These are phyloP conservation scores for Blastocystis sp. DNA, from an alignment of 352 stramenopile genomes.

Conservation along the genomic window DNA sequence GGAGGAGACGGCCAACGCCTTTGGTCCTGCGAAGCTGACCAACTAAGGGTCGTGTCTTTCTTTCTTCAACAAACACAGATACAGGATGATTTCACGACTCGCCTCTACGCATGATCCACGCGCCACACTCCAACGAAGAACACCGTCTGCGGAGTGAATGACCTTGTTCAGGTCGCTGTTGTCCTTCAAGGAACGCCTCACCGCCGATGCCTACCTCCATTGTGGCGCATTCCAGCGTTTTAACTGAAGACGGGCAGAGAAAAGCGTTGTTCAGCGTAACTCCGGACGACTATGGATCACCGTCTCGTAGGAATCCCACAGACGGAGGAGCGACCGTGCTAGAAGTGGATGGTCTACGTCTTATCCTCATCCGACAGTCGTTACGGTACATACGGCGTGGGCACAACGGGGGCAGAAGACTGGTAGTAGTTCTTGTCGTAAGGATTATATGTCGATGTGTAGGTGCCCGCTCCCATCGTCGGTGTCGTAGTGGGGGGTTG, in stretches of 20 bases:
- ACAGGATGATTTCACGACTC: neutral
- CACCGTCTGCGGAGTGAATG: neutral
- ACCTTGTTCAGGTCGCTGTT: neutral
- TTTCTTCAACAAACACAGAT: neutral
- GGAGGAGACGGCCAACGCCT: constrained; percentile 72
- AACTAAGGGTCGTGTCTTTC: constrained; percentile 32
- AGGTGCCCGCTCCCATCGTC: too few relatives aligned
- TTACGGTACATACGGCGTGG: too few relatives aligned
- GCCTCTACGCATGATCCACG: neutral
- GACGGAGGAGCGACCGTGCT: too few relatives aligned
- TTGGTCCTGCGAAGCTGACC: constrained; percentile 24
- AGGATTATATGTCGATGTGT: too few relatives aligned
- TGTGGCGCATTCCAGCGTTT: neutral
- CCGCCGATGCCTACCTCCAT: neutral
- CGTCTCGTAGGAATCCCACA: too few relatives aligned
- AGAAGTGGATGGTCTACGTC: too few relatives aligned
- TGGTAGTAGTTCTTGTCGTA: too few relatives aligned
- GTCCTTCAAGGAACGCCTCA: neutral
- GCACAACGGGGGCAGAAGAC: too few relatives aligned
- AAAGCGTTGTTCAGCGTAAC: neutral
- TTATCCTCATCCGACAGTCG: too few relatives aligned
- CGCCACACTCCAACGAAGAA: neutral
- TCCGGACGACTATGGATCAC: too few relatives aligned
- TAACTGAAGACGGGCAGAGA: neutral
- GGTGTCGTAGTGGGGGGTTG: too few relatives aligned